Evolutionary conservation across 2,329 filamentous ascomycete genomes (phyloP), one percentile per base, ranked within the genome.

Genomic region (Aurifilum marmelostoma): DNA sequence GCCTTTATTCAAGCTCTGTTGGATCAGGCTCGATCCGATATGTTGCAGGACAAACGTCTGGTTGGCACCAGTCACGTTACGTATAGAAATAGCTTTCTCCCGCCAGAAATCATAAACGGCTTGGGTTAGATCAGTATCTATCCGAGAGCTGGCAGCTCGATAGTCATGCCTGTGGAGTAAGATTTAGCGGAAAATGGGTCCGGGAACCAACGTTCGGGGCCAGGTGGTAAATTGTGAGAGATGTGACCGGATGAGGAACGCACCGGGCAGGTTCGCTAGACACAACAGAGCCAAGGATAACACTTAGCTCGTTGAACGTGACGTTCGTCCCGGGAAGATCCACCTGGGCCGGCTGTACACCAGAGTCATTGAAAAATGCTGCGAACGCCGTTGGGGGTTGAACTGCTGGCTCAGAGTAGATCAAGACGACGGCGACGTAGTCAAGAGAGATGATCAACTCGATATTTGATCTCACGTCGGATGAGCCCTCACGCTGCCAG

Each of bases 61-160:
- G 41, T 72, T 73, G 11, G 73, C 73, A 9, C 73, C 74, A 7
- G 71, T 73, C 6, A 67, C 62, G 14, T 71, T 24, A 5, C 66
- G 63, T 14, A 59, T 67, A 3, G 65, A 58, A 11, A 66, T 7
- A 12, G 73, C 73, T 34, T 69, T 63, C 16, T 74, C 66, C n/a
- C 47, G 37, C 74, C 74, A 75, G 64, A 73, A 73, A 0, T n/a
- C 59, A 39, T 75, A 75, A 6, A 76, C 74, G 21, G 75, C 74
- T 65, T 74, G 73, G 63, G 76, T 75, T 1, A 76, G 69, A 39
- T 73, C 63, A 1, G 72, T 70, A 52, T 77, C 73, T 34, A 77
- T 61, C 16, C 66, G 63, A 0, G 73, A 56, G 58, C 67, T 71
- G 1, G 58, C 66, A 1, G 39, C 70, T 18, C 74, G 63, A 62